A percentile compares a stretch with the other conserved stretches of the same genome.
These are phyloP conservation scores for Sporothrix brunneoviolacea DNA, from an alignment of 2,329 filamentous ascomycete genomes.

Conservation along the genomic window DNA sequence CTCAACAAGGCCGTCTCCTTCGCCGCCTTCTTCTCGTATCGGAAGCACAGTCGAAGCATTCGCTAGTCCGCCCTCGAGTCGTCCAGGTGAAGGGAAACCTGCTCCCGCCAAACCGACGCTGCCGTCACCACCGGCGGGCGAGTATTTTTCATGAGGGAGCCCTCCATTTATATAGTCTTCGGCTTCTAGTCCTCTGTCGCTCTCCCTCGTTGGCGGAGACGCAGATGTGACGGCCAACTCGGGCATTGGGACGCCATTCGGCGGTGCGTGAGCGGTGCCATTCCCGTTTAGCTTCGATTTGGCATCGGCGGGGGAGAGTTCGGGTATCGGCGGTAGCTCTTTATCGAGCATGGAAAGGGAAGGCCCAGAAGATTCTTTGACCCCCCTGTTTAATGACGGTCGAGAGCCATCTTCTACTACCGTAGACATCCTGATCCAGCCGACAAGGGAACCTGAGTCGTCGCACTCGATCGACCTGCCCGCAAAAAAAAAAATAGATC, in stretches of 20 bases:
- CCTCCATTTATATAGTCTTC: conserved; percentile 34
- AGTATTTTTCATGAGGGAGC: conserved; percentile 23
- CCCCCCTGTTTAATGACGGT: background rate
- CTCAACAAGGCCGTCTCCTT: background rate
- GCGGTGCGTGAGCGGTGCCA: background rate
- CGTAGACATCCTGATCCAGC: conserved; percentile 2
- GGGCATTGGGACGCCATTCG: background rate
- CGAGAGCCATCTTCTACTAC: conserved; percentile 1
- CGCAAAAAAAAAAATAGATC: background rate
- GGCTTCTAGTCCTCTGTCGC: conserved; percentile 21
- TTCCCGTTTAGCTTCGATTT: background rate
- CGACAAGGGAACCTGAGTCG: background rate
- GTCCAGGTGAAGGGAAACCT: too few species aligned
- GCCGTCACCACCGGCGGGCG: background rate
- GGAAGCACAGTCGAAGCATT: background rate
- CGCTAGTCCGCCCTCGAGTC: too few species aligned
- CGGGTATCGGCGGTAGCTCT: conserved; percentile 18
- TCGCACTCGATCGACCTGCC: conserved; percentile 1
- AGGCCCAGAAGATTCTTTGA: background rate
- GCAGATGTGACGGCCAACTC: background rate
- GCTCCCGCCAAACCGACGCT: too few species aligned
- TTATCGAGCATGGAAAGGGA: conserved; percentile 12
- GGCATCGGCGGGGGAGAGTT: conserved; percentile 1
- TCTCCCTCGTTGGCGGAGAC: conserved; percentile 5
- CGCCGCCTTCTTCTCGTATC: background rate